phyloP scores from a whole-genome alignment of 305 asterid species.

The Fraxinus dipetala region DNA sequence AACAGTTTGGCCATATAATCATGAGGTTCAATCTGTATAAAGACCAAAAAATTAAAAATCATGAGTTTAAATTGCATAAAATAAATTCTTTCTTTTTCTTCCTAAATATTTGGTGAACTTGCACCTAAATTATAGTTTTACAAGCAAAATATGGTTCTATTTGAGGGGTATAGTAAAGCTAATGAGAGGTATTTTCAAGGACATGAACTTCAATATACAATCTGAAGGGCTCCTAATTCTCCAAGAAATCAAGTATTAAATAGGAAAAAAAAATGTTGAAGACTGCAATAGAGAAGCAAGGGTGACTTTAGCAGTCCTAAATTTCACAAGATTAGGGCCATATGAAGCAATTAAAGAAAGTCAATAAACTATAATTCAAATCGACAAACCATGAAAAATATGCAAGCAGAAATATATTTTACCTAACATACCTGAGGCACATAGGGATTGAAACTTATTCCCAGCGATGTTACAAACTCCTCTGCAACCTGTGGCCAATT shows the following conservation, averaged over 20 bases:
- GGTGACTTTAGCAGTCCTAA: background rate
- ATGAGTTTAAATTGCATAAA: conserved; percentile 15
- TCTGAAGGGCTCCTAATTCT: background rate
- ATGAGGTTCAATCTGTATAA: conserved; percentile 80
- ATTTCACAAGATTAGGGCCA: background rate
- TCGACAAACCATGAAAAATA: background rate
- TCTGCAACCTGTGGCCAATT: conserved; percentile 79
- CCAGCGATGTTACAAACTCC: conserved; percentile 87
- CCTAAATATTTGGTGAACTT: background rate
- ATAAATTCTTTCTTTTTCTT: background rate
- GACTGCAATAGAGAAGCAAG: background rate
- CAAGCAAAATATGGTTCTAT: background rate
- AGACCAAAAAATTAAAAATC: conserved; percentile 16
- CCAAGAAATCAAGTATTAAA: background rate
- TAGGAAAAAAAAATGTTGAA: background rate
- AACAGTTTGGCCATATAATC: conserved; percentile 84
- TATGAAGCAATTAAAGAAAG: too few relatives aligned
- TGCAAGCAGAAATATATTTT: background rate
- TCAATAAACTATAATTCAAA: background rate
- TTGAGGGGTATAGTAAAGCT: background rate
- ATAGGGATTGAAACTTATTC: conserved; percentile 80
- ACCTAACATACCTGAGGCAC: conserved; percentile 70
- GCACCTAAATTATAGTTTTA: background rate
- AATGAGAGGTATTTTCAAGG: background rate
- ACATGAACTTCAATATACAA: background rate